Evolutionary conservation across 2,329 filamentous ascomycete species (phyloP), one percentile per base, ranked within the genome.

Genomic region (Diaporthe helianthi): DNA sequence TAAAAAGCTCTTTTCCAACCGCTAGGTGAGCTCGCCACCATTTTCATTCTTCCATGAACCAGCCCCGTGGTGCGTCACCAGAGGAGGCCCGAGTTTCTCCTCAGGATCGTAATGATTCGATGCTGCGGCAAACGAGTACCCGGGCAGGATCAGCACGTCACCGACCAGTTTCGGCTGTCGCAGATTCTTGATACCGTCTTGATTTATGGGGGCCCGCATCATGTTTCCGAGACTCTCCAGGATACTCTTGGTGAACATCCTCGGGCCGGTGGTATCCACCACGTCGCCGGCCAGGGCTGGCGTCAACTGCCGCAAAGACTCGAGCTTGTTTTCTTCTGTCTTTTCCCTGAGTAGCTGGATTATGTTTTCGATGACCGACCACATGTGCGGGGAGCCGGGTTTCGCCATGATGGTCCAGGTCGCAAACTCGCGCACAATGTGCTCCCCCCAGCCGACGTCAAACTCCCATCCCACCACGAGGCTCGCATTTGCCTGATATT

Each of bases 381-480:
- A 33, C 22, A 63, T 33, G 41, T 63, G 58, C 8, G 36, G 58
- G 13, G 38, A 46, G 17, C 7, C 41, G 15, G 41, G 58, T 41
- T 46, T 47, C 29, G 58, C 26, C 58, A 63, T 19, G 22, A 63
- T 63, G 2, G 58, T 63, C 58, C 58, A 63, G 41, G 24, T 29
- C 8, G 33, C 69, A 47, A 73, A 71, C 63, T 74, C 54, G 13
- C 69, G 71, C 12, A 70, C 33, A 26, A 53, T 54, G n/a, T 33
- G 12, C 13, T 36, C 49, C 6, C 31, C 49, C 63, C 63, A 65
- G 49, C 49, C 33, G 33, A 53, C 47, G 66, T 80, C 78, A 33
- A 75, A 78, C 63, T 80, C 78, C 65, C 79, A 75, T 4, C 78
- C 78, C 22, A 79, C 73, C 19, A 79, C 68, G 15, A 78, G 73